Percentiles rank a stretch among this genome's conserved stretches.
Evolutionary conservation across 192 early-diverging fungal genomes (phyloP).

Genomic region (Chytriomyces confervae): DNA sequence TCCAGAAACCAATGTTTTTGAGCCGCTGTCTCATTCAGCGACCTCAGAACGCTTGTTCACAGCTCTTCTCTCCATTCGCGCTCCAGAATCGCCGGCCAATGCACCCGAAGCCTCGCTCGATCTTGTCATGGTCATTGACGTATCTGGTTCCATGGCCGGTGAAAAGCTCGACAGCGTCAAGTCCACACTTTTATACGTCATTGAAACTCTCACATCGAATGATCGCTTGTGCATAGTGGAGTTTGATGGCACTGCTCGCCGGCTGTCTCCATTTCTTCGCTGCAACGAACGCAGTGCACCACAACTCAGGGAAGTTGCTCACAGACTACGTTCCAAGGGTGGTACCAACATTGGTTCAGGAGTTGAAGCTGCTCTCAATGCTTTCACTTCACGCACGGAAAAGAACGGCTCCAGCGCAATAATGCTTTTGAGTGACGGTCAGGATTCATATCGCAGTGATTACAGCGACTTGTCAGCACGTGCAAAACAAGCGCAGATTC

Average conservation of each 20-base stretch:
- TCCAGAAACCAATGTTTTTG: not conserved
- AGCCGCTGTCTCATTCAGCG: not conserved
- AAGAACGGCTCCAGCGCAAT: conserved; percentile 19
- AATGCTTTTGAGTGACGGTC: conserved; percentile 29
- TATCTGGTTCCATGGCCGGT: conserved; percentile 33
- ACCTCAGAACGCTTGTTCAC: not conserved
- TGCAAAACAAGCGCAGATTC: not conserved
- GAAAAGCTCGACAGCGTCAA: conserved; percentile 12
- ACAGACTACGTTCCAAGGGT: conserved; percentile 5
- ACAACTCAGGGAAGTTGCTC: not conserved
- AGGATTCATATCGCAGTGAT: conserved; percentile 1
- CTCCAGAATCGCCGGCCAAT: not conserved
- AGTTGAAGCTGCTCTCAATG: not conserved
- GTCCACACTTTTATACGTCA: conserved; percentile 17
- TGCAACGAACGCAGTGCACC: not conserved
- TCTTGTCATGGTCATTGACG: conserved; percentile 31
- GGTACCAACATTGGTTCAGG: conserved; percentile 18
- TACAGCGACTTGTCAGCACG: conserved; percentile 2
- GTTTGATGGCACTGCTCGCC: conserved; percentile 3
- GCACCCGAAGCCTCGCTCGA: conserved; percentile 9
- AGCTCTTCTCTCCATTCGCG: conserved; percentile 1
- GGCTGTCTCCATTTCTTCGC: conserved; percentile 5
- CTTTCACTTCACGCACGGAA: conserved; percentile 3
- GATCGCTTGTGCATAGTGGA: conserved; percentile 28
- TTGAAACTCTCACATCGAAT: not conserved